Evolutionary conservation across 129 eudicot species (phyloP), one percentile per base, ranked within the genome.

Genomic region (Pulicaria dysenterica): DNA sequence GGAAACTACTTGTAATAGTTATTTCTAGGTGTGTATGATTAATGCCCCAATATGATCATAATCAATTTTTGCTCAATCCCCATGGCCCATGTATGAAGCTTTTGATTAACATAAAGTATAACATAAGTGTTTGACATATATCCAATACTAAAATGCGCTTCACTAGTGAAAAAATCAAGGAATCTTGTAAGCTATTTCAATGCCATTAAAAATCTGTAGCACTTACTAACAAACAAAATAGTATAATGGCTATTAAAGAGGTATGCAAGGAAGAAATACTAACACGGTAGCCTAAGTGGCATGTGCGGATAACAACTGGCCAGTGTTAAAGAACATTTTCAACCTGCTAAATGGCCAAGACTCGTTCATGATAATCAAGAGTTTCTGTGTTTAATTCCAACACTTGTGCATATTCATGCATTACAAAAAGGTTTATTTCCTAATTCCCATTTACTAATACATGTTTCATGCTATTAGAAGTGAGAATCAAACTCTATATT

Each of bases 391-490:
- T 59, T 39, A 5, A 37, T 8, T 38, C 17, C 17, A 9, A 39
- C 6, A 6, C 34, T 15, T 51, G 40, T 53, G 63, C 34, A 17
- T 55, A 39, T 42, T 45, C 40, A 60, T 19, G 44, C 41, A 19
- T 36, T 34, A 58, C 16, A 34, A 58, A 58, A 58, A 34, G 16
- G n/a, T 44, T 13, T 17, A 24, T 67, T n/a, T 45, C 40, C 41
- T 36, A 15, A 6, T 3, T 12, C 36, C 34, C 73, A 17, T 3
- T 49, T 7, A 46, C 50, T 12, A 5, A 42, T 4, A 43, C 5
- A 39, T 45, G 38, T 73, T 61, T 53, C 63, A 31, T 62, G 70
- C 4, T 50, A 70, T 50, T 7, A 75, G 42, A 51, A n/a, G 73
- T 8, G 46, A 49, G 31, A 59, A 59, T 49, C 46, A 2, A 45